A percentile compares a stretch with the other conserved stretches of the same genome.
phyloP scores from a whole-genome alignment of 495 filamentous ascomycete species.

The Penicillium taxi region DNA sequence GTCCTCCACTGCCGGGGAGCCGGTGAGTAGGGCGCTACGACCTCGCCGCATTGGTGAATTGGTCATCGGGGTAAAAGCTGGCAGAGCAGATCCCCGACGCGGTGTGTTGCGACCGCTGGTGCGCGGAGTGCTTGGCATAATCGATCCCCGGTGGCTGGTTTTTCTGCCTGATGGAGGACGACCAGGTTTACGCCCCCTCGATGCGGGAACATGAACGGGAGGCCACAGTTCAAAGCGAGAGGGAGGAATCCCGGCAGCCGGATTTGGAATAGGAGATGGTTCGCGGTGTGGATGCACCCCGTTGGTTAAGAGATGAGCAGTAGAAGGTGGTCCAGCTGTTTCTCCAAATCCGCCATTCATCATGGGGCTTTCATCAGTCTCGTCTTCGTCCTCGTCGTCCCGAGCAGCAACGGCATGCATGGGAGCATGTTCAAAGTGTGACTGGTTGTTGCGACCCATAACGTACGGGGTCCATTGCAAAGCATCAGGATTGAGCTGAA shows the following conservation, averaged over 20 bases:
- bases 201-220: constrained; percentile 53
- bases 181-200: constrained; percentile 35
- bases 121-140: constrained; percentile 25
- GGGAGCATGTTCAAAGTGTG: constrained; percentile 75
- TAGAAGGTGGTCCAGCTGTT: constrained; percentile 36
- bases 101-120: constrained; percentile 35
- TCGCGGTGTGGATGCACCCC: constrained; percentile 20
- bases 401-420: constrained; percentile 82
- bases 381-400: constrained; percentile 57
- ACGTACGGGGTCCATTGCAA: constrained; percentile 97
- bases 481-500: constrained; percentile 70
- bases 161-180: constrained; percentile 40
- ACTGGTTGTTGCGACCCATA: constrained; percentile 81
- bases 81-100: constrained; percentile 24
- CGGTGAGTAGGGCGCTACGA: constrained; percentile 29
- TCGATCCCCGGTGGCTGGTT: constrained; percentile 9
- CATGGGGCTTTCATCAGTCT: constrained; percentile 38
- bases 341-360: constrained; percentile 17
- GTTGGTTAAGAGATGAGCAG: constrained; percentile 26
- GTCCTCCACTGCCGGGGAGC: constrained; percentile 25
- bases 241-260: constrained; percentile 54
- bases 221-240: constrained; percentile 82
- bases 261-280: constrained; percentile 13
- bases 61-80: constrained; percentile 20
- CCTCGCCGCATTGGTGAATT: constrained; percentile 27